Base-by-base conservation (phyloP, 257 asterid species). In the Solanum virginianum region DNA sequence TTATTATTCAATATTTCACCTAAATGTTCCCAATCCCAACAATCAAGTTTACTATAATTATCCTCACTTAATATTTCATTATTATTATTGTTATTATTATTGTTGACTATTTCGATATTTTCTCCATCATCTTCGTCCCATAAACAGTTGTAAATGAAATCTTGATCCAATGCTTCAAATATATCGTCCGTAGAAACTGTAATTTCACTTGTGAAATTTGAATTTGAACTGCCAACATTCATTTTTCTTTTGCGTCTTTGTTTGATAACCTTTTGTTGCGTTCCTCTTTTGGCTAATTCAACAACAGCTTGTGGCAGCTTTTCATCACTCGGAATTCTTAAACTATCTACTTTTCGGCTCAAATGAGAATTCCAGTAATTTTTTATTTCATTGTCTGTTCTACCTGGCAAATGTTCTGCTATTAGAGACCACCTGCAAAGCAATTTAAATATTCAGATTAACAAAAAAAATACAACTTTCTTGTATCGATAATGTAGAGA, bases 371-470 rank as follows among this genome's bases (percentile, higher is more conserved):
- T 95, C 99, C 99, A 95, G 83, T 95, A 94, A 54, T 95, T 95
- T 45, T 95, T 95, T 3, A 95, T 93, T 89, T 95, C 99, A 91
- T 95, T 95, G 94, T 95, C 99, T 85, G 99, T 95, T 92, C 99
- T 90, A 90, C 99, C 98, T 26, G 98, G 95, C 83, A 96, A 88
- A 68, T 93, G 85, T 17, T 90, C 93, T 9, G 95, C 95, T 36
- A 96, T 96, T 43, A 95, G 1, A 4, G 99, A 94, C 99, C 99
- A 96, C 89, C 99, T 95, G 45, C 85, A 85, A 18, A 32, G 0
- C 10, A 60, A 7, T 79, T 15, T 47, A 56, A 56, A 32, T 1
- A 24, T 29, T 16, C 14, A 59, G 0, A 59, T 59, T 59, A 59
- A 59, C n/a, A 56, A 57, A 57, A n/a, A 17, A 8, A 32, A 59